Conservation (phyloP, 1,139 yeast genomes). For the Suhomyces bolitotheri region DNA sequence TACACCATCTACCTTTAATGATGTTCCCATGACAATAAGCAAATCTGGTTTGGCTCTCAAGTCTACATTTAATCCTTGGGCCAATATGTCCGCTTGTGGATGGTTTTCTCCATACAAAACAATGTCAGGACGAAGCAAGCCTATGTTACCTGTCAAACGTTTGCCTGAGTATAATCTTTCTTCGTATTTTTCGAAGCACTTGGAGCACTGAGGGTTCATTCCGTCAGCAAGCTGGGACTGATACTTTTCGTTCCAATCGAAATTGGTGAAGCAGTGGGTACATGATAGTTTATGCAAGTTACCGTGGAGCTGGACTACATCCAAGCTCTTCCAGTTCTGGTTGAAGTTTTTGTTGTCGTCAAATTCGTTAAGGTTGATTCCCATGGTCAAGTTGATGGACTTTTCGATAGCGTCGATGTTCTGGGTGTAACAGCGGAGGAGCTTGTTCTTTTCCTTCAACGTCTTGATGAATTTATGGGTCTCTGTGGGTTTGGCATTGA, state of each 20-base stretch:
- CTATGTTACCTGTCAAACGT: conserved; percentile 57
- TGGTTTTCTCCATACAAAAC: conserved; percentile 81
- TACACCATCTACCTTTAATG: conserved; percentile 73
- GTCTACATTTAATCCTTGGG: conserved; percentile 59
- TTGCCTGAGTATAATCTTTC: conserved; percentile 62
- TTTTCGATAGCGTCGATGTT: conserved; percentile 58
- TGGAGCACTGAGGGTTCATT: conserved; percentile 62
- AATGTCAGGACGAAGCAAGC: conserved; percentile 70
- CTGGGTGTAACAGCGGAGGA: conserved; percentile 82
- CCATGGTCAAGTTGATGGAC: conserved; percentile 45
- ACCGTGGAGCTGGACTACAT: conserved; percentile 90
- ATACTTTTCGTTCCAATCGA: conserved; percentile 61
- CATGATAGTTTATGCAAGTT: conserved; percentile 76
- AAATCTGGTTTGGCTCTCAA: conserved; percentile 60
- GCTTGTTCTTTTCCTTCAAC: conserved; percentile 63
- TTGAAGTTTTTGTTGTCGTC: conserved; percentile 29
- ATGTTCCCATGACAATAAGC: conserved; percentile 72
- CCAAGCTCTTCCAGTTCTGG: conserved; percentile 59
- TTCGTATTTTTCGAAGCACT: conserved; percentile 53
- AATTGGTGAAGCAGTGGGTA: conserved; percentile 61
- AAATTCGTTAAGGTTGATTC: conserved; percentile 37
- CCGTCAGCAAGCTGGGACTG: conserved; percentile 51
- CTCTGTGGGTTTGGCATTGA: conserved; percentile 72
- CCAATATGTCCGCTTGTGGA: conserved; percentile 67
- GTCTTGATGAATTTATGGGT: conserved; percentile 77